Percentiles rank a stretch among this genome's conserved stretches.
Conservation (phyloP, 352 stramenopile species). For the Phytophthora chlamydospora region DNA sequence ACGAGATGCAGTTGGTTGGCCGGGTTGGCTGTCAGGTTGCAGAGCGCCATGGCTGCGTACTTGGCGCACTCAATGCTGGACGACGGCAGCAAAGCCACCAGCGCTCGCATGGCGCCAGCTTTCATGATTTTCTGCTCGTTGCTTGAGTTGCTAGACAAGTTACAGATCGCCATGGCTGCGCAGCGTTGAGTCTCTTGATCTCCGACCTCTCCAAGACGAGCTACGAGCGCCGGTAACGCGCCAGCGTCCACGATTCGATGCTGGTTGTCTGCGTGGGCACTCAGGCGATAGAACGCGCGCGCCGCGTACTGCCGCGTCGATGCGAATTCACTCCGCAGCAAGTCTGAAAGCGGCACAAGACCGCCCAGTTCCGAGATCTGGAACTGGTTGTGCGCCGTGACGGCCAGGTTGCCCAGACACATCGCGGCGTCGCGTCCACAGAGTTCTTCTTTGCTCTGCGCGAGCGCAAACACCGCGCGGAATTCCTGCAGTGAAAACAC, state of each 20-base stretch:
- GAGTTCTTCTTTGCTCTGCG: constrained; percentile 70
- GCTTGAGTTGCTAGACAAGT: constrained; percentile 71
- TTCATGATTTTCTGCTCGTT: constrained; percentile 88
- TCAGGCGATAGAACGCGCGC: constrained; percentile 91
- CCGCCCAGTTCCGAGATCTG: constrained; percentile 90
- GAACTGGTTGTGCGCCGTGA: constrained; percentile 90
- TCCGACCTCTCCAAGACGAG: constrained; percentile 44
- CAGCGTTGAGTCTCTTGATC: constrained; percentile 76
- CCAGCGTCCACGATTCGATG: constrained; percentile 85
- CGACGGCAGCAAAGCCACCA: constrained; percentile 66
- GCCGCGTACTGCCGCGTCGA: constrained; percentile 84
- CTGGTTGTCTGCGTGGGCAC: constrained; percentile 89
- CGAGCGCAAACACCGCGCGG: constrained; percentile 78
- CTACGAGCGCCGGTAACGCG: constrained; percentile 77
- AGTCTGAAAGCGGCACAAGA: constrained; percentile 77
- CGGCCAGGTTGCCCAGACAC: constrained; percentile 94
- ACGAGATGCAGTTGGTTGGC: constrained; percentile 92
- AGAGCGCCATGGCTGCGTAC: constrained; percentile 94
- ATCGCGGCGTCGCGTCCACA: constrained; percentile 93
- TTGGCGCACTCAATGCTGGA: constrained; percentile 68
- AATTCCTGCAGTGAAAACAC: constrained; percentile 88
- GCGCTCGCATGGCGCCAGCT: constrained; percentile 60
- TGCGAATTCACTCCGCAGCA: constrained; percentile 75
- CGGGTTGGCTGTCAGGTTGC: constrained; percentile 93
- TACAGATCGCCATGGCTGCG: constrained; percentile 87